Conservation (phyloP, 345 rosid species). For the Stellera chamaejasme region DNA sequence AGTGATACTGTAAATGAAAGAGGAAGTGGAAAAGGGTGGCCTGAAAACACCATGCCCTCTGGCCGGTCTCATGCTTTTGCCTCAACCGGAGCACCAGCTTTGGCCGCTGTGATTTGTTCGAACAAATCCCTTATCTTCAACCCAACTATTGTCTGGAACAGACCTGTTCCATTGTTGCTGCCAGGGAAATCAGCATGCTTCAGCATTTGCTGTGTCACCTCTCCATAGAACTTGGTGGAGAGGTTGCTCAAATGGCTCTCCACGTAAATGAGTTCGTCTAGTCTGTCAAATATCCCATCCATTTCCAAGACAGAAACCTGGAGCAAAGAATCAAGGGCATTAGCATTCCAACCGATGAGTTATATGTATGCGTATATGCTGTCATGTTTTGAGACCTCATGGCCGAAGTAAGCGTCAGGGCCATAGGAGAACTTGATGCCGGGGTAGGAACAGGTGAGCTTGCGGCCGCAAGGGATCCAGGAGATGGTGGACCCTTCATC, state of each 20-base stretch:
- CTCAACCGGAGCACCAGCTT: conserved; percentile 38
- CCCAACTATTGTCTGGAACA: conserved; percentile 87
- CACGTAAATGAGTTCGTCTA: conserved; percentile 90
- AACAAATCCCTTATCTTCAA: conserved; percentile 86
- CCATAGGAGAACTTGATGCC: conserved; percentile 86
- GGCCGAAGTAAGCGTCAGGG: conserved; percentile 69
- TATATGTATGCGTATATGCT: neutral
- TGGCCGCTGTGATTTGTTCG: conserved; percentile 63
- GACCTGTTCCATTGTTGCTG: conserved; percentile 94
- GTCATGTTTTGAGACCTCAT: conserved; percentile 38
- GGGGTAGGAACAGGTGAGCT: conserved; percentile 94
- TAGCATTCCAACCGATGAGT: neutral
- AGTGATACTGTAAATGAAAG: conserved; percentile 1
- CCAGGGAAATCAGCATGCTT: conserved; percentile 95
- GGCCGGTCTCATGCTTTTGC: conserved; percentile 40
- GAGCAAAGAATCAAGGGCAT: neutral
- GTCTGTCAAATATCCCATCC: conserved; percentile 95
- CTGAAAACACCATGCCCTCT: neutral
- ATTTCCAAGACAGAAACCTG: conserved; percentile 92
- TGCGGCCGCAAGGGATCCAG: conserved; percentile 98
- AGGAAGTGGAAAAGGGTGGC: conserved; percentile 6
- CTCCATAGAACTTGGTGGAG: conserved; percentile 90
- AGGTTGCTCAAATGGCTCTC: conserved; percentile 95
- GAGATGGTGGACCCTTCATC: conserved; percentile 91
- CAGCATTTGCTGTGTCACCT: conserved; percentile 93